phyloP scores from a whole-genome alignment of 768 basidiomycete species.

The Mycena chlorophos region DNA sequence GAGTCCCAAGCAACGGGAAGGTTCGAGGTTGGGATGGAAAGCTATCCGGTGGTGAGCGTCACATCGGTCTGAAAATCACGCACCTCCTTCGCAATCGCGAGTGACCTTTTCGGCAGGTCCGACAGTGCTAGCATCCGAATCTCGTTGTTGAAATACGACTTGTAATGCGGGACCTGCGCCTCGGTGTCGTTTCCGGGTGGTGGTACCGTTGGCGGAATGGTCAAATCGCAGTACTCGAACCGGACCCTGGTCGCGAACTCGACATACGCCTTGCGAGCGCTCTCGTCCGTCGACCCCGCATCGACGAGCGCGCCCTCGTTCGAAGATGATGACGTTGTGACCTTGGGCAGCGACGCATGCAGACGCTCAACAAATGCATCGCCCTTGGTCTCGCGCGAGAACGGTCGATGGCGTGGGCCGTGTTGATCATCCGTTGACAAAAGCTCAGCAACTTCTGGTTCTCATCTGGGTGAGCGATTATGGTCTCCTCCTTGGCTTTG shows the following conservation, averaged over 20 bases:
- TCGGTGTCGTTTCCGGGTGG: slow-evolving; percentile 34
- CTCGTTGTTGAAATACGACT: slow-evolving; percentile 80
- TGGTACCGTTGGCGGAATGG: slow-evolving; percentile 41
- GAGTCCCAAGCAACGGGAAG: slow-evolving; percentile 95
- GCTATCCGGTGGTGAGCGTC: slow-evolving; percentile 42
- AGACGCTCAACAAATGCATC: slow-evolving; percentile 80
- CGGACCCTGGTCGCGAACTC: slow-evolving; percentile 81
- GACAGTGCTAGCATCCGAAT: slow-evolving; percentile 81
- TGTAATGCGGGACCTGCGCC: slow-evolving; percentile 69
- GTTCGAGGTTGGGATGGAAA: slow-evolving; percentile 91
- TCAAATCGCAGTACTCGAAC: slow-evolving; percentile 92
- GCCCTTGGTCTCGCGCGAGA: slow-evolving; percentile 86
- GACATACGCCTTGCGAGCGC: slow-evolving; percentile 66
- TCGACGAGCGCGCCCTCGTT: slow-evolving; percentile 42
- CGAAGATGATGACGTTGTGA: slow-evolving; percentile 50
- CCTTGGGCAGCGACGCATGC: slow-evolving; percentile 72
- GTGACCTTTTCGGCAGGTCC: slow-evolving; percentile 85
- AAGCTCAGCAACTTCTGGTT: slow-evolving; percentile 77
- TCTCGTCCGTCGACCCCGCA: slow-evolving; percentile 64
- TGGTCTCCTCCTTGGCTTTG: slow-evolving; percentile 58
- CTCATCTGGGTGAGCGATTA: slow-evolving; percentile 57
- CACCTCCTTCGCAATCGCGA: slow-evolving; percentile 95
- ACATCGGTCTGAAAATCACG: slow-evolving; percentile 11
- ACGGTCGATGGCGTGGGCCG: slow-evolving; percentile 82
- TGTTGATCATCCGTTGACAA: slow-evolving; percentile 82